Conservation (phyloP, 2,329 filamentous ascomycete genomes). For the Xylaria sp. region DNA sequence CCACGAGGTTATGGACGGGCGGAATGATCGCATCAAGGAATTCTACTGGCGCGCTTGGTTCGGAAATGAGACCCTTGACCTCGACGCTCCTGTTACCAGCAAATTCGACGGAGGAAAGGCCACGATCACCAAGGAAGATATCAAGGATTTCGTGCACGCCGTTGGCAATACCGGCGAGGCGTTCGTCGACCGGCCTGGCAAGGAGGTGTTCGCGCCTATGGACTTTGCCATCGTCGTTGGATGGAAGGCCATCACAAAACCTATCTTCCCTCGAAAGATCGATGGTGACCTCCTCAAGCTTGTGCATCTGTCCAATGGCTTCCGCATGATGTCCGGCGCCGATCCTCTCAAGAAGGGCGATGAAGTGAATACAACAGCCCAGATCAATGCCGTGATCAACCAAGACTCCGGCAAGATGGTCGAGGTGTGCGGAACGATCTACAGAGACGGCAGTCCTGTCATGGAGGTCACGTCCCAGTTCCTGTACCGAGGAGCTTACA, state of each 20-base stretch:
- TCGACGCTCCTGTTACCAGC: conserved; percentile 82
- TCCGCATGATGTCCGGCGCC: conserved; percentile 96
- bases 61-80: conserved; percentile 79
- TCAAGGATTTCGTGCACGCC: conserved; percentile 98
- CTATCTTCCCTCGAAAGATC: conserved; percentile 95
- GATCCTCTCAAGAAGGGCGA: conserved; percentile 96
- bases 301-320: conserved; percentile 94
- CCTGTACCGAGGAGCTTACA: conserved; percentile 90
- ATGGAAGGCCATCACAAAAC: conserved; percentile 99
- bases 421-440: conserved; percentile 97
- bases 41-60: conserved; percentile 99
- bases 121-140: conserved; percentile 86
- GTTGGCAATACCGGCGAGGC: conserved; percentile 97
- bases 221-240: conserved; percentile 98
- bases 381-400: conserved; percentile 97
- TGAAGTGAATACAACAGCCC: conserved; percentile 86
- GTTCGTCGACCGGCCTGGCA: conserved; percentile 93
- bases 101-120: conserved; percentile 88
- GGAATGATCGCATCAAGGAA: conserved; percentile 98
- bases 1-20: conserved; percentile 90
- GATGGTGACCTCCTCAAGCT: conserved; percentile 95
- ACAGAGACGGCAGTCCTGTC: conserved; percentile 77
- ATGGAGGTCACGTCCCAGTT: conserved; percentile 99
- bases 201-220: conserved; percentile 95
- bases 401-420: conserved; percentile 99